Evolutionary conservation across 2,329 filamentous ascomycete genomes (phyloP).

Genomic region (Westerdykella aurantiaca): DNA sequence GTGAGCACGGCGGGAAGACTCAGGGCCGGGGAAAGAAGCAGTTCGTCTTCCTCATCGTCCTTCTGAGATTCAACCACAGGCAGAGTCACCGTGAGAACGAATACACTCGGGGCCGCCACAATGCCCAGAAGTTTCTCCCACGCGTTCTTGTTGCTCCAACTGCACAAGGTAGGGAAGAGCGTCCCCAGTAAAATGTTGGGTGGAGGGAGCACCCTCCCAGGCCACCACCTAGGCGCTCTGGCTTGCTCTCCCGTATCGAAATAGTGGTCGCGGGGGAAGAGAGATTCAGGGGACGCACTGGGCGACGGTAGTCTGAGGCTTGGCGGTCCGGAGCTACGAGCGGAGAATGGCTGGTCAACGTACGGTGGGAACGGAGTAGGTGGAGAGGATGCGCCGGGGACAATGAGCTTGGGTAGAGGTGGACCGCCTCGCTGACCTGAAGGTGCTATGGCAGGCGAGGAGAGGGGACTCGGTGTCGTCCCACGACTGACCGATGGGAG

Average conservation of each 20-base stretch:
- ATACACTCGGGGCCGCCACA: constrained; percentile 82
- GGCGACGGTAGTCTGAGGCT: constrained; percentile 54
- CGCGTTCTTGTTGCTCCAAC: constrained; percentile 75
- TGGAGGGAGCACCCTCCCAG: constrained; percentile 64
- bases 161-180: constrained; percentile 79
- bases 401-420: constrained; percentile 37
- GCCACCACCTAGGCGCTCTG: constrained; percentile 67
- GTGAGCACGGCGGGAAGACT: constrained; percentile 27
- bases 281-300: constrained; percentile 45
- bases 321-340: constrained; percentile 44
- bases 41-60: constrained; percentile 45
- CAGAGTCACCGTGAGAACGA: constrained; percentile 81
- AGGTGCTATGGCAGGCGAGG: constrained; percentile 24
- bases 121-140: constrained; percentile 78
- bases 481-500: constrained; percentile 12
- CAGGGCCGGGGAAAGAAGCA: constrained; percentile 26
- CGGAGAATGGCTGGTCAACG: constrained; percentile 48
- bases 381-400: constrained; percentile 40
- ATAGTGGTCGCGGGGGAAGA: constrained; percentile 44
- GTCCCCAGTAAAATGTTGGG: constrained; percentile 66
- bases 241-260: constrained; percentile 36
- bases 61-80: constrained; percentile 75
- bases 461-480: constrained; percentile 18
- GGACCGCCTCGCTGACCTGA: constrained; percentile 22
- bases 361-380: constrained; percentile 64